Percentiles rank a stretch among this genome's conserved stretches.
Evolutionary conservation across 345 rosid species (phyloP).

Genomic region (Euphorbia tirucalli): DNA sequence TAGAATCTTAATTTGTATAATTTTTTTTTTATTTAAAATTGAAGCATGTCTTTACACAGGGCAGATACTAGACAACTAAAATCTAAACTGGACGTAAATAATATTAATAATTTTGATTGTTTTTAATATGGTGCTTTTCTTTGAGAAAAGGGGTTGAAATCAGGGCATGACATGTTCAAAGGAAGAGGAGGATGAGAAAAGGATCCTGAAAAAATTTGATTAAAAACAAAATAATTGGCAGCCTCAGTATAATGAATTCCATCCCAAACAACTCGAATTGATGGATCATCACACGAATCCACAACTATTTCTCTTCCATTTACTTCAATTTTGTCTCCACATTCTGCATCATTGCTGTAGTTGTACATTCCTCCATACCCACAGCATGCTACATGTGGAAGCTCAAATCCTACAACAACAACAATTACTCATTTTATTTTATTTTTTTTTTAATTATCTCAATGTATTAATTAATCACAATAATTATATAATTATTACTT

Average conservation of each 20-base stretch:
- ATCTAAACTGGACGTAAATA: too few species aligned
- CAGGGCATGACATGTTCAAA: conserved; percentile 24
- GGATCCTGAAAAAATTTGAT: conserved; percentile 32
- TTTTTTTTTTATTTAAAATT: too few species aligned
- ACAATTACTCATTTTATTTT: too few species aligned
- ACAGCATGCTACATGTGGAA: conserved; percentile 12
- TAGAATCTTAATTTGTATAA: too few species aligned
- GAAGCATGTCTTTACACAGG: too few species aligned
- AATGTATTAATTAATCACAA: background rate
- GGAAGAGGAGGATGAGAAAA: conserved; percentile 34
- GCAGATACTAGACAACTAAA: too few species aligned
- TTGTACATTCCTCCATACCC: conserved; percentile 19
- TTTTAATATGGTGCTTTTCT: too few species aligned
- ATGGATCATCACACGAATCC: conserved; percentile 33
- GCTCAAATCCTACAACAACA: conserved; percentile 3
- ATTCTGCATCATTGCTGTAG: background rate
- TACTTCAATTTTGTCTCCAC: conserved; percentile 21
- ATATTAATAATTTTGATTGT: too few species aligned
- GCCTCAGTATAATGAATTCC: conserved; percentile 43
- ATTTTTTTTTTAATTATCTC: too few species aligned
- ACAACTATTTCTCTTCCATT: conserved; percentile 25
- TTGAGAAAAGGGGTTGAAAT: too few species aligned
- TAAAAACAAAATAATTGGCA: conserved; percentile 32
- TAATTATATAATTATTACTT: too few species aligned
- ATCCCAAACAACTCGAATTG: conserved; percentile 35